These are phyloP conservation scores for Colletotrichum neosansevieriae DNA, from an alignment of 2,329 filamentous ascomycete genomes.

Conservation along the genomic window DNA sequence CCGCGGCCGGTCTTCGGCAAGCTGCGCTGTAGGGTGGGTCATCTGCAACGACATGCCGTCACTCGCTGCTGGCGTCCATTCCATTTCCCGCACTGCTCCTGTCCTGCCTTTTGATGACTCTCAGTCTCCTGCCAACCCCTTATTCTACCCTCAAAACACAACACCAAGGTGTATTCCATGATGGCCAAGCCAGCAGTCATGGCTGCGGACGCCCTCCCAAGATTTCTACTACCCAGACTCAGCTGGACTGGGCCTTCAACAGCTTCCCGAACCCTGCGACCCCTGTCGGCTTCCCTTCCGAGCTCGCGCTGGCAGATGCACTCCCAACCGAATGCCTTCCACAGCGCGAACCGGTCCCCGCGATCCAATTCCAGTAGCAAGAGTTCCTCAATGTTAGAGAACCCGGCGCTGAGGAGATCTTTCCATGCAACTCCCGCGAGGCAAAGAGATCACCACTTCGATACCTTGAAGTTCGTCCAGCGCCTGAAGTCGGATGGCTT, in stretches of 20 bases:
- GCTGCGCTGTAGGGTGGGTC: constrained; percentile 30
- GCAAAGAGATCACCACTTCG: constrained; percentile 90
- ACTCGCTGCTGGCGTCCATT: constrained; percentile 14
- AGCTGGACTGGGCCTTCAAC: constrained; percentile 61
- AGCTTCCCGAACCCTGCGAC: constrained; percentile 45
- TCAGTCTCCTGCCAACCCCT: constrained; percentile 15
- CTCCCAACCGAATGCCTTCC: constrained; percentile 43
- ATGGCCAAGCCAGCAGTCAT: constrained; percentile 47
- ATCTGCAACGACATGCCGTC: constrained; percentile 37
- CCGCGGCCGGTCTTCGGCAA: constrained; percentile 35
- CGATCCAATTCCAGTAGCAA: constrained; percentile 31
- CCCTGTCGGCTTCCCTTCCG: constrained; percentile 45
- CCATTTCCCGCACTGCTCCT: constrained; percentile 20
- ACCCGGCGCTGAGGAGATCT: constrained; percentile 53
- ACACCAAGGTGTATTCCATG: constrained; percentile 5
- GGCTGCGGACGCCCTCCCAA: constrained; percentile 59
- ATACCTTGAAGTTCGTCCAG: constrained; percentile 97
- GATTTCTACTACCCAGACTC: constrained; percentile 66
- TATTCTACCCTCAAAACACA: neutral
- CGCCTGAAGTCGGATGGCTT: constrained; percentile 91
- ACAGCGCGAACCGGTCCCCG: constrained; percentile 41
- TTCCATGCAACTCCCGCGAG: constrained; percentile 77
- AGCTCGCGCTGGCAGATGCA: constrained; percentile 39
- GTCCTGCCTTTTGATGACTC: neutral
- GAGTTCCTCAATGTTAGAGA: constrained; percentile 44